phyloP scores from a whole-genome alignment of 2,329 filamentous ascomycete species.

The Fusarium poae region DNA sequence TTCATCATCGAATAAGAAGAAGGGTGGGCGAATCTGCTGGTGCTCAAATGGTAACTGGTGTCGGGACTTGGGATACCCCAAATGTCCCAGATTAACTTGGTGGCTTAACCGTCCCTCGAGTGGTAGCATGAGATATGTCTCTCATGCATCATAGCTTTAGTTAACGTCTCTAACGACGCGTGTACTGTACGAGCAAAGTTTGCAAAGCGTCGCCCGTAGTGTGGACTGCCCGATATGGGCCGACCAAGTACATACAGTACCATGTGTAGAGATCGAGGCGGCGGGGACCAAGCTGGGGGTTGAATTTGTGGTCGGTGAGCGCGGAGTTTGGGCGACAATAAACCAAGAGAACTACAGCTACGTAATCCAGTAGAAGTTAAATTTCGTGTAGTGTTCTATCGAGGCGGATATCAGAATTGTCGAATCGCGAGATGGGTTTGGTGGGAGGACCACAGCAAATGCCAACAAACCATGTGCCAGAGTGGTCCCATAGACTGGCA shows the following conservation, averaged over 20 bases:
- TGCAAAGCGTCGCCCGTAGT: constrained; percentile 1
- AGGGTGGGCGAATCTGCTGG: constrained; percentile 33
- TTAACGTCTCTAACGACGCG: not conserved
- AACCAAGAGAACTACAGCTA: constrained; percentile 4
- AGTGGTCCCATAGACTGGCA: not conserved
- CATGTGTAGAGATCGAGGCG: constrained; percentile 23
- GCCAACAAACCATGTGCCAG: constrained; percentile 1
- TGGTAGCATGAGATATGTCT: constrained; percentile 1
- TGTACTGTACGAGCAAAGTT: not conserved
- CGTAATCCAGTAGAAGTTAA: not conserved
- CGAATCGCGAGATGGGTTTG: constrained; percentile 3
- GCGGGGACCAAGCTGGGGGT: constrained; percentile 26
- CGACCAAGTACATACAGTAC: not conserved
- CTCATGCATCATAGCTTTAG: constrained; percentile 4
- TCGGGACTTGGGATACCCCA: constrained; percentile 1
- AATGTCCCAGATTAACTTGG: constrained; percentile 31
- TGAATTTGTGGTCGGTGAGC: constrained; percentile 24
- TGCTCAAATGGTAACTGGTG: constrained; percentile 13
- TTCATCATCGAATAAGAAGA: constrained; percentile 33
- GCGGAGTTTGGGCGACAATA: constrained; percentile 29
- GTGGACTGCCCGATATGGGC: not conserved
- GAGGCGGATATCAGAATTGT: constrained; percentile 14
- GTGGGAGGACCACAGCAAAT: not conserved
- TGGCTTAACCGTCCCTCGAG: constrained; percentile 4
- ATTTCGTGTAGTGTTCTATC: not conserved